A percentile compares a stretch with the other conserved stretches of the same genome.
phyloP scores from a whole-genome alignment of 805 yeast genomes.

The Metschnikowia orientalis region DNA sequence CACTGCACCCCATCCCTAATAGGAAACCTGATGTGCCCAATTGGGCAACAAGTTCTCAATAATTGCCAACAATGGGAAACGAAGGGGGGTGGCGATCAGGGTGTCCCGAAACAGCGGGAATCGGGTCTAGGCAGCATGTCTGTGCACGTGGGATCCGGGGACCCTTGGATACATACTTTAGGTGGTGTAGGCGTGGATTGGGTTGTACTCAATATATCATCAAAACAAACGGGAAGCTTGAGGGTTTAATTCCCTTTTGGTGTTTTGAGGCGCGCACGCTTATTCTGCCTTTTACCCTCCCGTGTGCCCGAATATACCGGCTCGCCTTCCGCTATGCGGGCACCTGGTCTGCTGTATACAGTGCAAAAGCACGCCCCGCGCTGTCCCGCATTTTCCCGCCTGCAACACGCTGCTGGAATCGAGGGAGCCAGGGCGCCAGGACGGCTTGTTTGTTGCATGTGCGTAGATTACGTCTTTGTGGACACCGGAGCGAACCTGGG shows the following conservation, averaged over 20 bases:
- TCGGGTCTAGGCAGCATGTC: not conserved
- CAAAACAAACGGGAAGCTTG: conserved; percentile 16
- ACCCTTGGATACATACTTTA: conserved; percentile 5
- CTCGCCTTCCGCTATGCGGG: too few species aligned
- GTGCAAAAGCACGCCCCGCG: too few species aligned
- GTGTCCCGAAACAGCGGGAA: not conserved
- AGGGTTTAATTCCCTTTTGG: conserved; percentile 21
- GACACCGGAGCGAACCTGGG: too few species aligned
- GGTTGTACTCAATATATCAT: conserved; percentile 7
- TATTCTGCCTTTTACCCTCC: conserved; percentile 5
- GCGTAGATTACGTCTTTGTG: too few species aligned
- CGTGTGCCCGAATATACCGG: conserved; percentile 6
- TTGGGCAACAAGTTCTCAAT: conserved; percentile 14
- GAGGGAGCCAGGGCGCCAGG: too few species aligned
- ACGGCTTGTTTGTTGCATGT: too few species aligned
- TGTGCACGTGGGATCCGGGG: not conserved
- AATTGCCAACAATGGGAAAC: conserved; percentile 4
- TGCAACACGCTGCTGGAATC: too few species aligned
- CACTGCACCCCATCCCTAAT: conserved; percentile 18
- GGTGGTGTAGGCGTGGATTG: conserved; percentile 3
- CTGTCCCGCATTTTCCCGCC: too few species aligned
- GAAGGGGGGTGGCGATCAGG: not conserved
- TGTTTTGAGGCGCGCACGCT: conserved; percentile 18
- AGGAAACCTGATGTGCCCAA: conserved; percentile 21
- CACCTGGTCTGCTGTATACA: too few species aligned